Conservation (phyloP, 208 protist genomes). For the Leishmania turanica region DNA sequence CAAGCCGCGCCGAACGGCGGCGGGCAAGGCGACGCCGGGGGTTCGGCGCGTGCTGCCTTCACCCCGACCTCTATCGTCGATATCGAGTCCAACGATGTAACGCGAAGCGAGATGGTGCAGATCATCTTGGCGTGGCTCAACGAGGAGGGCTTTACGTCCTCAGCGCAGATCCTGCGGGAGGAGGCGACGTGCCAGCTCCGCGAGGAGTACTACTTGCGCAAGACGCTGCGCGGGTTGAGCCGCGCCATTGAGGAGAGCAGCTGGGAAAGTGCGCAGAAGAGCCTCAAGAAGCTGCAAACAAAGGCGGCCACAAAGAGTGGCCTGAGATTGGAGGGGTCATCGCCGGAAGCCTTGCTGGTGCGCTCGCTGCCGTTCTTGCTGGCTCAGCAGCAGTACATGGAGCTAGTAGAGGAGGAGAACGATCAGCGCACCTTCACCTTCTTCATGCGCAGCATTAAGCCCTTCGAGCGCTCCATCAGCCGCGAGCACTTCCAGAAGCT, state of each 20-base stretch:
- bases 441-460: conserved; percentile 86
- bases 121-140: conserved; percentile 76
- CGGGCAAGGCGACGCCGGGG: not conserved
- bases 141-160: conserved; percentile 72
- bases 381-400: conserved; percentile 81
- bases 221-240: conserved; percentile 67
- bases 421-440: conserved; percentile 76
- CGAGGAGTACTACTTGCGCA: conserved; percentile 74
- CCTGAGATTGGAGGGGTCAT: conserved; percentile 25
- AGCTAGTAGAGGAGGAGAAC: conserved; percentile 82
- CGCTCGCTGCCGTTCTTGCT: conserved; percentile 73
- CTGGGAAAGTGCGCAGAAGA: conserved; percentile 72
- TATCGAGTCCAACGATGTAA: conserved; percentile 63
- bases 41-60: not conserved
- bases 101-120: conserved; percentile 71
- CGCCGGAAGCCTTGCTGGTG: conserved; percentile 34
- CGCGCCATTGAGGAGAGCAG: conserved; percentile 70
- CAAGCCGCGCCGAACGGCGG: not conserved
- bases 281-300: conserved; percentile 62
- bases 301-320: conserved; percentile 19
- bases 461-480: conserved; percentile 69
- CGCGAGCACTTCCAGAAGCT: conserved; percentile 77
- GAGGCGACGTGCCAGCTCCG: conserved; percentile 74
- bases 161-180: conserved; percentile 81
- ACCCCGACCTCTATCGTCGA: conserved; percentile 47